A percentile compares a stretch with the other conserved stretches of the same genome.
Conservation (phyloP, 495 filamentous ascomycete species). For the Mycothermus thermophilus region DNA sequence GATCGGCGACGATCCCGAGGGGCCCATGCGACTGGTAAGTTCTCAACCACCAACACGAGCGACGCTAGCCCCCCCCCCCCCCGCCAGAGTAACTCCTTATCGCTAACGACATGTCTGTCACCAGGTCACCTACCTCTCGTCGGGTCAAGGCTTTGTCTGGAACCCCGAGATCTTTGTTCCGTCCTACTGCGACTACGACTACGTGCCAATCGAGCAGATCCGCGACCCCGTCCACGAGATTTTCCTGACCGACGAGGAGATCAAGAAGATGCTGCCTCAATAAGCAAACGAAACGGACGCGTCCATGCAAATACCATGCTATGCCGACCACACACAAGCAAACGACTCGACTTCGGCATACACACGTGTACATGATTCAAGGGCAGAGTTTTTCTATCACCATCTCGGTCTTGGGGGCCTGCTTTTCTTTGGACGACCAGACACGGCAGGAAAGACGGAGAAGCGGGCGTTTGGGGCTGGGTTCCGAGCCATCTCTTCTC, state of each 20-base stretch:
- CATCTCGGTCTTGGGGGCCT: neutral
- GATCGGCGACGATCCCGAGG: slow-evolving; percentile 48
- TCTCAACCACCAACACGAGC: neutral
- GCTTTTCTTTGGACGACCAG: too few species aligned
- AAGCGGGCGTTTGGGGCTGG: neutral
- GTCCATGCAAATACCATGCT: neutral
- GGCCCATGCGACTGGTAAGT: slow-evolving; percentile 47
- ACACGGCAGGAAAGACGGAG: neutral
- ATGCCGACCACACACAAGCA: too few species aligned
- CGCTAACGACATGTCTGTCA: slow-evolving; percentile 5
- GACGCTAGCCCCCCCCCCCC: neutral
- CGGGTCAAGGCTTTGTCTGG: slow-evolving; percentile 58
- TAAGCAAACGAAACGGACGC: slow-evolving; percentile 7
- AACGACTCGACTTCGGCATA: too few species aligned
- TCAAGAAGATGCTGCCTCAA: slow-evolving; percentile 42
- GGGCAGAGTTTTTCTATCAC: neutral
- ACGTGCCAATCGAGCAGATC: slow-evolving; percentile 46
- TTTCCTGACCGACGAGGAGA: slow-evolving; percentile 47
- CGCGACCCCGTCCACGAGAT: slow-evolving; percentile 58
- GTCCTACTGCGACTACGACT: slow-evolving; percentile 43
- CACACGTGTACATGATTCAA: too few species aligned
- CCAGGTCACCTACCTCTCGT: slow-evolving; percentile 55
- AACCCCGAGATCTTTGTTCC: slow-evolving; percentile 52
- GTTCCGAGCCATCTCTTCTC: too few species aligned
- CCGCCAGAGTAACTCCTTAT: neutral